Evolutionary conservation across 2,329 filamentous ascomycete genomes (phyloP), one percentile per base, ranked within the genome.

Genomic region (Rasamsonia emersonii): DNA sequence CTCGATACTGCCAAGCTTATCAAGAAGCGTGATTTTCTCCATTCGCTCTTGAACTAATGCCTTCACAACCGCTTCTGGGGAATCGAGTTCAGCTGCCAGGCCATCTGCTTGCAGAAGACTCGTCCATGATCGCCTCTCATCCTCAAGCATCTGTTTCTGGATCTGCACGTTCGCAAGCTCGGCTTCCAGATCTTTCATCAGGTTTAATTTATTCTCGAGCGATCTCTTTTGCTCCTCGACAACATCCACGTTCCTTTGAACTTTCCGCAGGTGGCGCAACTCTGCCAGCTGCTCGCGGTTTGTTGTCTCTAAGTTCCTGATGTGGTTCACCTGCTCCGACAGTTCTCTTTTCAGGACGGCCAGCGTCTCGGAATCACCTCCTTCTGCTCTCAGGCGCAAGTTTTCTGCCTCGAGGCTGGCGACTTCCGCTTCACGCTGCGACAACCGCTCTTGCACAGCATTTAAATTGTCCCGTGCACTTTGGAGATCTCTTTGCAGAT

Each of bases 221-320:
- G 77, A 75, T 40, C 84, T 72, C 66, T 96, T 96, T 64, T 98
- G 86, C 56, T 98, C 91, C 53, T 98, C 86, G 0, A 96, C 82
- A 2, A 98, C 75, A 50, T 94, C 85, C 2, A 94, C 79, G n/a
- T 83, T 85, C 59, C 84, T 89, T 54, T 86, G 79, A 3, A 81
- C 64, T 44, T 86, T 82, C 9, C 86, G 79, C 21, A 93, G 70
- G 44, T 86, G 81, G 46, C 82, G 85, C 20, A 98, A 63, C 53
- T 98, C 89, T 0, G 71, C 60, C 9, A 76, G 67, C 50, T 94
- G 84, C 30, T 93, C 85, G 15, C 84, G 72, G 41, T 86, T 94
- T 20, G 76, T 75, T 1, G 75, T 71, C 54, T 98, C 91, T 3
- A 98, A 67, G 18, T 75, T 79, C 37, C 85, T 79, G 42, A 95